A percentile compares a stretch with the other conserved stretches of the same genome.
Conservation (phyloP, 1,139 yeast species). For the Zygosaccharomyces pseudobailii region DNA sequence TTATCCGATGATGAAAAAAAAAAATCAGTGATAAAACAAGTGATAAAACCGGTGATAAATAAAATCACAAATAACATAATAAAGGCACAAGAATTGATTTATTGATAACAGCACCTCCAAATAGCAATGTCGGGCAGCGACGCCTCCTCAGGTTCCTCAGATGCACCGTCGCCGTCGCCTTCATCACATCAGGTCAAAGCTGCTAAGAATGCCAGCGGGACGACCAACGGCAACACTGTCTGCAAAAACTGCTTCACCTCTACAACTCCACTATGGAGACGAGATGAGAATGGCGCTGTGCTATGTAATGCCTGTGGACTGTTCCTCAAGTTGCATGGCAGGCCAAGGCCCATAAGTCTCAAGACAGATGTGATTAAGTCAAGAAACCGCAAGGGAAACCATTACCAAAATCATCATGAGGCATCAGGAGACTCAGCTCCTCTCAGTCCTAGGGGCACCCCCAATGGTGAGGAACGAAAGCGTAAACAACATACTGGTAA, state of each 20-base stretch:
- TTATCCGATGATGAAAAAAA: not conserved
- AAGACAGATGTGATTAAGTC: conserved; percentile 91
- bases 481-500: conserved; percentile 8
- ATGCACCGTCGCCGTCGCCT: conserved; percentile 1
- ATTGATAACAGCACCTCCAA: too few species aligned
- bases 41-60: not conserved
- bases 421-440: conserved; percentile 2
- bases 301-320: conserved; percentile 95
- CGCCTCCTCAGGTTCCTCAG: conserved; percentile 1
- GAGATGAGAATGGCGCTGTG: conserved; percentile 91
- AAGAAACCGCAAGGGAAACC: conserved; percentile 56
- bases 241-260: conserved; percentile 90
- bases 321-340: conserved; percentile 83
- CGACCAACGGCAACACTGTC: conserved; percentile 41
- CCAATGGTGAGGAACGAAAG: conserved; percentile 14
- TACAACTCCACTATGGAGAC: conserved; percentile 91
- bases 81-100: not conserved
- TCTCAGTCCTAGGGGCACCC: conserved; percentile 1
- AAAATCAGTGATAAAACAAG: not conserved
- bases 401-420: conserved; percentile 31
- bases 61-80: not conserved
- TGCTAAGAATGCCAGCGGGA: not conserved
- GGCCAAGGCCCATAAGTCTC: conserved; percentile 85
- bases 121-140: not conserved
- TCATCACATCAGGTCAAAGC: not conserved